A percentile compares a stretch with the other conserved stretches of the same genome.
phyloP scores from a whole-genome alignment of 2,329 filamentous ascomycete genomes.

The Cercospora canescens region DNA sequence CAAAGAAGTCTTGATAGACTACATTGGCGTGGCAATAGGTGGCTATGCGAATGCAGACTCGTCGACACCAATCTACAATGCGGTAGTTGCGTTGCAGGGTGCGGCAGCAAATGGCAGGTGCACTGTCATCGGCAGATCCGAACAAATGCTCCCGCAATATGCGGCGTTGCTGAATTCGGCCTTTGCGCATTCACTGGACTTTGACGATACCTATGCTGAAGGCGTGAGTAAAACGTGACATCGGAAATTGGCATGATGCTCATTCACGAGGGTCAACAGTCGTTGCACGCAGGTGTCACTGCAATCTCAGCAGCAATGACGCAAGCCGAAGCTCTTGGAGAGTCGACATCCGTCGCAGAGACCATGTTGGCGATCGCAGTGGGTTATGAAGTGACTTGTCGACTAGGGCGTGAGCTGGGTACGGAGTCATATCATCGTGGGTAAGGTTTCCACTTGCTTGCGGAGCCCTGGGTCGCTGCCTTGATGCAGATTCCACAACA shows the following conservation, averaged over 20 bases:
- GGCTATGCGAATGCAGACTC: conserved; percentile 30
- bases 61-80: conserved; percentile 29
- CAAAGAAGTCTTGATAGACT: conserved; percentile 36
- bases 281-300: conserved; percentile 45
- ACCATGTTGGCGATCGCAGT: conserved; percentile 38
- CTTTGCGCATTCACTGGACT: conserved; percentile 47
- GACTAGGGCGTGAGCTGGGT: conserved; percentile 37
- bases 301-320: conserved; percentile 41
- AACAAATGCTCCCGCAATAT: conserved; percentile 39
- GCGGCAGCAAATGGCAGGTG: conserved; percentile 25
- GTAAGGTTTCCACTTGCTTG: neutral
- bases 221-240: conserved; percentile 24
- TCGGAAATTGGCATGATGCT: neutral
- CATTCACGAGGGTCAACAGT: conserved; percentile 15
- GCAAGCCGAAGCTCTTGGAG: conserved; percentile 33
- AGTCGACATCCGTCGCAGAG: conserved; percentile 18
- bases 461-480: neutral
- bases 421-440: conserved; percentile 36
- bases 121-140: conserved; percentile 40
- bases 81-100: conserved; percentile 31
- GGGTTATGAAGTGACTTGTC: conserved; percentile 39
- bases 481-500: conserved; percentile 39
- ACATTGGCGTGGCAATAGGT: conserved; percentile 32
- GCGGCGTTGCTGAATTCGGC: conserved; percentile 46
- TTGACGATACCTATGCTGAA: conserved; percentile 47